Base-by-base conservation (phyloP, 2,329 filamentous ascomycete species). In the Cucurbitaria berberidis region DNA sequence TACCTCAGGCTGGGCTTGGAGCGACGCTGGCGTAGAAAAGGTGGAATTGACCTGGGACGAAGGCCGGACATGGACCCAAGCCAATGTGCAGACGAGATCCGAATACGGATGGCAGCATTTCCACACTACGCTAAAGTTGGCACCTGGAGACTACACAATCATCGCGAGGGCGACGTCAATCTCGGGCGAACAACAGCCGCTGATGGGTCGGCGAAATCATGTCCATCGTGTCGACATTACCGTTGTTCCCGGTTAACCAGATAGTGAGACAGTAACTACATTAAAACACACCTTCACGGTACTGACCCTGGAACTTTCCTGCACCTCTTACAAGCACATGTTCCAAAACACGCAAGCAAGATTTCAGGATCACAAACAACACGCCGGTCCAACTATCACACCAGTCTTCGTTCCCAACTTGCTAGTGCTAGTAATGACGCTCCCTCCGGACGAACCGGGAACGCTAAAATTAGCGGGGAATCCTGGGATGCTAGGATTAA, bases 1-100 rank as follows among this genome's bases (percentile, higher is more conserved):
- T 1, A 43, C 69, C 0, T 49, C 59, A 18, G 68, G 69, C 3
- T 70, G 67, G 68, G 62, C 67, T 11, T 73, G 70, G 70, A 57
- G 60, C 49, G 40, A 50, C 8, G 62, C 59, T 9, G 59, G 55
- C 3, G 53, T 70, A 7, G 44, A 41, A 7, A 22, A 13, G 7
- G 67, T 70, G 11, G 58, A 59, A 6, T 29, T 70, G n/a, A 66
- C 61, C 42, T 19, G 45, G 21, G 53, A 66, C 42, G 55, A 48
- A 5, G 61, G 60, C 5, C 3, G 47, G 7, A 30, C 3, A 8
- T 70, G 63, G 41, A n/a, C 21, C 8, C 18, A 26, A 22, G 26
- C 53, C 6, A 35, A 34, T 13, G 32, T 59, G 11, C 18, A 39
- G 34, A 16, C 51, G n/a, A 47, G 53, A 21, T 41, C 27, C 13